Conservation (phyloP, 75 land plant species). For the Pseudotsuga menziesii region DNA sequence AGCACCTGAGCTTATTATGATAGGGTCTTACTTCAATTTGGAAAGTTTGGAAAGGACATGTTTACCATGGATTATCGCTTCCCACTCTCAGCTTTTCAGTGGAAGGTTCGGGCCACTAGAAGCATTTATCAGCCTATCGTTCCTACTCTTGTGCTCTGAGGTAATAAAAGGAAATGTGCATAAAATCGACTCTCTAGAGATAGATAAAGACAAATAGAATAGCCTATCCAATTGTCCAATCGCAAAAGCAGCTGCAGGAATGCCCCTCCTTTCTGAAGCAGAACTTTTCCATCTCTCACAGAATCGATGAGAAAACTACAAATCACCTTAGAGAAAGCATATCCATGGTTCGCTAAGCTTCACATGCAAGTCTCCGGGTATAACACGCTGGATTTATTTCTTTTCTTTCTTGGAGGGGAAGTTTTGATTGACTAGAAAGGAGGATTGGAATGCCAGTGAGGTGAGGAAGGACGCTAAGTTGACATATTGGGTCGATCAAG, state of each 20-base stretch:
- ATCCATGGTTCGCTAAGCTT: constrained; percentile 34
- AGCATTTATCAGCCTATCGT: constrained; percentile 33
- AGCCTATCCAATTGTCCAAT: neutral
- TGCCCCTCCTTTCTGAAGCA: constrained; percentile 26
- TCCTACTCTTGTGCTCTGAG: constrained; percentile 14
- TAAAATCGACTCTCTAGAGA: constrained; percentile 12
- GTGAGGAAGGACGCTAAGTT: too few relatives aligned
- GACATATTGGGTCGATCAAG: too few relatives aligned
- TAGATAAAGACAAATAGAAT: neutral
- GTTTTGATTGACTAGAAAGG: constrained; percentile 52
- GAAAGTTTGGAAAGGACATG: constrained; percentile 65
- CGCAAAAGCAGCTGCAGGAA: neutral
- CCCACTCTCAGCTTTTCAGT: constrained; percentile 67
- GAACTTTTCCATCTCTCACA: constrained; percentile 16
- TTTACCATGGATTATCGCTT: constrained; percentile 73
- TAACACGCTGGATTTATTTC: too few relatives aligned
- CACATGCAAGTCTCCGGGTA: too few relatives aligned
- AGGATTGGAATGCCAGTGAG: constrained; percentile 48
- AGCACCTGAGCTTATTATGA: too few relatives aligned
- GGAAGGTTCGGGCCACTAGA: constrained; percentile 48
- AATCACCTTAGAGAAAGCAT: too few relatives aligned
- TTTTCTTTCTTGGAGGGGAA: too few relatives aligned
- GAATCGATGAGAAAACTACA: too few relatives aligned
- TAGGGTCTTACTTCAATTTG: too few relatives aligned
- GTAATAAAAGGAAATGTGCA: constrained; percentile 16